A percentile compares a stretch with the other conserved stretches of the same genome.
Evolutionary conservation across 164 flowering plant genomes (phyloP).

Genomic region (Umbilicus rupestris): DNA sequence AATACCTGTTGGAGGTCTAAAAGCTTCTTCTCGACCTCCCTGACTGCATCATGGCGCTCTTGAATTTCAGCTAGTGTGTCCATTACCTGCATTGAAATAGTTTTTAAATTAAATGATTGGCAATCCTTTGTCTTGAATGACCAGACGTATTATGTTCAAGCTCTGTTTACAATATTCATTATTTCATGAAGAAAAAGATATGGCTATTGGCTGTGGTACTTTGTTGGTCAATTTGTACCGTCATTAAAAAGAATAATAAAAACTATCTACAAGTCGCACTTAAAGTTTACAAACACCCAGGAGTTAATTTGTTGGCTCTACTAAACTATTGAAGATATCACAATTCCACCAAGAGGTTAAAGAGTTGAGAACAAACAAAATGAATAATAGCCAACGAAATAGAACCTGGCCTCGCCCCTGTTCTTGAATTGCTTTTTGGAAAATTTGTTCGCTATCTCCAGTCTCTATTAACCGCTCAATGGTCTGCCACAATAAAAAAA

Average conservation of each 20-base stretch:
- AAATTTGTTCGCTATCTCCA: constrained; percentile 94
- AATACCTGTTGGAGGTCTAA: constrained; percentile 9
- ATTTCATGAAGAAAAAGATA: too few species aligned
- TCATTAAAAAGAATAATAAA: too few species aligned
- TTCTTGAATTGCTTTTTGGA: constrained; percentile 87
- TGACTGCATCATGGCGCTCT: constrained; percentile 32
- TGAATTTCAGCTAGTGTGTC: constrained; percentile 96
- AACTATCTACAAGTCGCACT: too few species aligned
- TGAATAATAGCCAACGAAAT: neutral
- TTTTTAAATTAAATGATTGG: neutral
- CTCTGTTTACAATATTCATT: too few species aligned
- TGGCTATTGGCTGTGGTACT: too few species aligned
- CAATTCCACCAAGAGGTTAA: neutral
- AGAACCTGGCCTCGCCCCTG: constrained; percentile 97
- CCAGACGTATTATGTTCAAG: neutral
- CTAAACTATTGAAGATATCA: neutral
- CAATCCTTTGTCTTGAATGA: neutral
- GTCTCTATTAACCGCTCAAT: constrained; percentile 85
- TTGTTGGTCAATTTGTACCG: too few species aligned
- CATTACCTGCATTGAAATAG: constrained; percentile 45
- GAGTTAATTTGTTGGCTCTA: neutral
- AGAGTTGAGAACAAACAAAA: neutral
- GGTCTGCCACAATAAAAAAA: constrained; percentile 44
- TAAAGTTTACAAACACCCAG: neutral
- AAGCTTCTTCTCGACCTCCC: constrained; percentile 10